Evolutionary conservation across 768 basidiomycete species (phyloP), one percentile per base, ranked within the genome.

Genomic region (Rhodocollybia butyracea): DNA sequence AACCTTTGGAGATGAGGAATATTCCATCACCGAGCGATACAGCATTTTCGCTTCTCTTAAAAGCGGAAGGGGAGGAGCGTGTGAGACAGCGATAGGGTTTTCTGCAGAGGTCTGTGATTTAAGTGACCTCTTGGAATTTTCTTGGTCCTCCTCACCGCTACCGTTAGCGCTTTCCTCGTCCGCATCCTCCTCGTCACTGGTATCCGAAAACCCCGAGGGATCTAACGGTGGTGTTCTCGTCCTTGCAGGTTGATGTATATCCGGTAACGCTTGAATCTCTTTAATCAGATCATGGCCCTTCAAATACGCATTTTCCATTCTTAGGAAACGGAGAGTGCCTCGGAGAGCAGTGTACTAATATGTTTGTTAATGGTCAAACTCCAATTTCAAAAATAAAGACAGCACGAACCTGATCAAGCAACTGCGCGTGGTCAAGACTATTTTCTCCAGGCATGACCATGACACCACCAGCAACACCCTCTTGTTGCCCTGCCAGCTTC

Each of bases 291-390:
- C 93, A 68, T 93, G 91, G 2, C 94, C 92, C 66, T 90, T 94
- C 71, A 98, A 85, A 66, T 91, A 94, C 2, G 91, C 82, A 67
- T 98, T 98, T 70, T 98, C 95, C 32, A 80, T 85, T 22, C 95
- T 85, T n/a, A 99, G 77, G 83, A 90, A 98, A 19, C 92, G 85
- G 27, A 98, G 84, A 0, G 95, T 91, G 5, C 88, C 86, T 38
- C 92, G 89, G n/a, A 98, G 80, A 13, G 89, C 89, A 43, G 96
- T 91, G 64, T 98, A 86, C 89, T 94, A 61, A 56, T 12, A 55
- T n/a, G 26, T 58, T 58, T 63, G 60, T 61, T 45, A 43, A 11
- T 17, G 32, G 12, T n/a, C 1, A 61, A 24, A 54, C 57, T 29
- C 55, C 46, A 38, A 56, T 29, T 52, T 17, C 17, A 54, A 34